These are phyloP conservation scores for Chamaecyparis obtusa DNA, from an alignment of 75 land plant species.

Conservation along the genomic window DNA sequence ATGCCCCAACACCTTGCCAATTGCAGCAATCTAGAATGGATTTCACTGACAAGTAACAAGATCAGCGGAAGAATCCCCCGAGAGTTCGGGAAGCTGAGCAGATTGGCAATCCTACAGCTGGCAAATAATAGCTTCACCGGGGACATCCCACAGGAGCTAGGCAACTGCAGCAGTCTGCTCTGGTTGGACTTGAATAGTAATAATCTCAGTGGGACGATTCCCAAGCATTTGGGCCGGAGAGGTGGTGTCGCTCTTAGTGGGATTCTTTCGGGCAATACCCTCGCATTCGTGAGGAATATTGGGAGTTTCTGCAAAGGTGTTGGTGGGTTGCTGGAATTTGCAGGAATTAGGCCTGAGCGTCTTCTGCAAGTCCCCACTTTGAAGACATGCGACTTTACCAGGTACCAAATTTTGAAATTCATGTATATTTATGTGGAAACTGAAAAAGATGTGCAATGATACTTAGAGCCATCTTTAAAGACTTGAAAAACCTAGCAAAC, in stretches of 20 bases:
- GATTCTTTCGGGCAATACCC: constrained; percentile 62
- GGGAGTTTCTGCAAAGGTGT: constrained; percentile 74
- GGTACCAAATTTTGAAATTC: constrained; percentile 3
- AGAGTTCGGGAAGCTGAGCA: constrained; percentile 50
- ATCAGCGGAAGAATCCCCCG: constrained; percentile 53
- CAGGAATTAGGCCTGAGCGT: constrained; percentile 68
- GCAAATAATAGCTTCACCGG: constrained; percentile 75
- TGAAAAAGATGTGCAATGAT: not conserved
- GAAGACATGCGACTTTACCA: constrained; percentile 30
- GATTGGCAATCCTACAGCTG: constrained; percentile 68
- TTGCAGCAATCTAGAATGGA: constrained; percentile 67
- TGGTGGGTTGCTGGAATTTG: constrained; percentile 74
- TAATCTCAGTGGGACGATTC: constrained; percentile 58
- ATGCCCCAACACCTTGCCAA: constrained; percentile 68
- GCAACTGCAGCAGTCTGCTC: constrained; percentile 64
- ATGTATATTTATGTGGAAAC: not conserved
- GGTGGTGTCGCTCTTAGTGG: constrained; percentile 41
- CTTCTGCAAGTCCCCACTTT: constrained; percentile 28
- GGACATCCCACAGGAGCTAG: constrained; percentile 64
- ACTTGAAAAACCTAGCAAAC: not conserved
- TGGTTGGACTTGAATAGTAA: constrained; percentile 83
- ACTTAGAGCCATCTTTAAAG: not conserved
- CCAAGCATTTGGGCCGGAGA: constrained; percentile 58
- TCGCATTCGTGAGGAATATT: constrained; percentile 72
- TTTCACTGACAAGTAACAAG: constrained; percentile 67